Conservation (phyloP, 345 rosid species). For the Murraya paniculata region DNA sequence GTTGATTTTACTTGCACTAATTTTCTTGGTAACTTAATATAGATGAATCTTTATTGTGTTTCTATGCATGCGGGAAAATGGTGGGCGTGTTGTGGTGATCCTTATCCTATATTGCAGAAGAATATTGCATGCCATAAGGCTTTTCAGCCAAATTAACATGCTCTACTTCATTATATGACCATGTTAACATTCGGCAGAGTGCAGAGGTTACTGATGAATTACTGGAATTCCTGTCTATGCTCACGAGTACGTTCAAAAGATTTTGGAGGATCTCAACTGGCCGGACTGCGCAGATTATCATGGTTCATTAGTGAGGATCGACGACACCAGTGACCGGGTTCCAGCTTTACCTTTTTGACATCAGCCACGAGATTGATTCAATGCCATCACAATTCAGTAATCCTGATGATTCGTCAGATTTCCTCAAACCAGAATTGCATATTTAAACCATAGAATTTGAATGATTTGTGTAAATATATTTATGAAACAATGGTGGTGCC, state of each 20-base stretch:
- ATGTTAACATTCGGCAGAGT: background rate
- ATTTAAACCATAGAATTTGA: background rate
- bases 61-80: background rate
- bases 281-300: background rate
- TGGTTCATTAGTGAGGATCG: background rate
- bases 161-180: background rate
- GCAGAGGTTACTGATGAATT: background rate
- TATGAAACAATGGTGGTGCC: background rate
- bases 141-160: constrained; percentile 15
- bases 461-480: background rate
- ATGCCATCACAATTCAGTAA: background rate
- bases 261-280: background rate
- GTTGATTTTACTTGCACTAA: background rate
- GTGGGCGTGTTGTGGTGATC: constrained; percentile 16
- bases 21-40: background rate
- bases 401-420: background rate
- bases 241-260: background rate
- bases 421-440: background rate
- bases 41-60: no score
- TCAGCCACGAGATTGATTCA: background rate
- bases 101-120: constrained; percentile 2
- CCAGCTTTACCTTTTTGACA: background rate
- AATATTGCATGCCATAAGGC: background rate
- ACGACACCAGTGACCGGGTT: background rate
- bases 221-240: background rate